A percentile compares a stretch with the other conserved stretches of the same genome.
These are phyloP conservation scores for Tricholoma flavovirens DNA, from an alignment of 768 basidiomycete species.

Conservation along the genomic window DNA sequence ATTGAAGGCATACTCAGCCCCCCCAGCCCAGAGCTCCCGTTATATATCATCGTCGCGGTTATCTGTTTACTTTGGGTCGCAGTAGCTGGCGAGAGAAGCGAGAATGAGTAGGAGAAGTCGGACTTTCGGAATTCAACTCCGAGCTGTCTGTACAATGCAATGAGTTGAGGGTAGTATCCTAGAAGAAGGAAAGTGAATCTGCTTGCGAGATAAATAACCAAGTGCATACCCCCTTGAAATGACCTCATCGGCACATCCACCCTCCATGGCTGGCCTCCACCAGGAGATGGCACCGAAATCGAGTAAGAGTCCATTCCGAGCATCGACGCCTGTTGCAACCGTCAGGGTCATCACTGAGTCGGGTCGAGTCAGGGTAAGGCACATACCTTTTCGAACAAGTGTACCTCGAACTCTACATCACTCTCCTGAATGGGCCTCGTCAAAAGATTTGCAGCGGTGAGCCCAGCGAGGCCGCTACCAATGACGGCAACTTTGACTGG, in stretches of 20 bases:
- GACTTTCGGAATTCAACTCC: slow-evolving; percentile 50
- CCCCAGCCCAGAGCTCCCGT: slow-evolving; percentile 50
- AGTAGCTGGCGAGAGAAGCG: slow-evolving; percentile 32
- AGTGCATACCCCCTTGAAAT: slow-evolving; percentile 64
- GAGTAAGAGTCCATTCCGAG: slow-evolving; percentile 70
- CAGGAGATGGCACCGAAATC: slow-evolving; percentile 37
- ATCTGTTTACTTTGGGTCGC: slow-evolving; percentile 23
- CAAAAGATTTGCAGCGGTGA: slow-evolving; percentile 62
- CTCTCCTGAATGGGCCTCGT: slow-evolving; percentile 24
- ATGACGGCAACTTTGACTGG: slow-evolving; percentile 61
- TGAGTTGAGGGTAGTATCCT: slow-evolving; percentile 75
- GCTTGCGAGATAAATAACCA: not conserved
- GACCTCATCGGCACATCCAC: slow-evolving; percentile 80
- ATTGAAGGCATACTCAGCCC: slow-evolving; percentile 49
- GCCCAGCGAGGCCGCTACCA: slow-evolving; percentile 69
- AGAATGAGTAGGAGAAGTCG: slow-evolving; percentile 73
- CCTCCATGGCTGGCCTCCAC: slow-evolving; percentile 37
- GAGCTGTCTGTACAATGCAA: slow-evolving; percentile 56
- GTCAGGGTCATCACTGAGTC: not conserved
- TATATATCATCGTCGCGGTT: slow-evolving; percentile 55
- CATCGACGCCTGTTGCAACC: slow-evolving; percentile 36
- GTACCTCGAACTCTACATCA: slow-evolving; percentile 54
- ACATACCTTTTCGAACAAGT: slow-evolving; percentile 69
- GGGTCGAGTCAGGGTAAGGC: not conserved
- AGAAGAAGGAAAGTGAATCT: not conserved